Evolutionary conservation across 2,329 filamentous ascomycete species (phyloP).

Genomic region (Botryotinia calthae): DNA sequence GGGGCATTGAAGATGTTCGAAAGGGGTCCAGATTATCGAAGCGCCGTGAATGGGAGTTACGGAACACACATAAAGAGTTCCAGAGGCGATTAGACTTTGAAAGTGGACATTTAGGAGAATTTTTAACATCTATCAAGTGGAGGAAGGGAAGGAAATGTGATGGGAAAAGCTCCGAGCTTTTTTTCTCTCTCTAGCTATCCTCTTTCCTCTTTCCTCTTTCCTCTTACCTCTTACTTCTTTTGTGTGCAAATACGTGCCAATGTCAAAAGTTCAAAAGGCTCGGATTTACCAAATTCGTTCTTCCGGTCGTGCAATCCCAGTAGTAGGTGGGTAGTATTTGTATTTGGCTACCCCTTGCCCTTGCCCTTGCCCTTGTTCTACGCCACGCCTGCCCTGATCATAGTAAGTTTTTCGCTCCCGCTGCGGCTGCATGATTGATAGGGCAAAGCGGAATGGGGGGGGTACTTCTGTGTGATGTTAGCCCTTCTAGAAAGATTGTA

Average conservation of each 20-base stretch:
- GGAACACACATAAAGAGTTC: neutral
- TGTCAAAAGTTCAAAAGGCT: conserved; percentile 9
- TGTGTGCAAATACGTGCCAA: neutral
- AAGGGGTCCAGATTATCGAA: conserved; percentile 15
- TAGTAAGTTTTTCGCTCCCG: conserved; percentile 6
- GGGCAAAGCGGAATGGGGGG: neutral
- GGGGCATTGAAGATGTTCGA: conserved; percentile 1
- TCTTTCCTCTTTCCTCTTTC: neutral
- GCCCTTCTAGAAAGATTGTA: conserved; percentile 8
- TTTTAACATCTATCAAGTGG: neutral
- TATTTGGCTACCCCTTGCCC: neutral
- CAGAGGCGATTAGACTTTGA: conserved; percentile 11
- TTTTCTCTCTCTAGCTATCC: neutral
- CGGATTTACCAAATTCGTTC: conserved; percentile 14
- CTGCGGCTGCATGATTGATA: conserved; percentile 4
- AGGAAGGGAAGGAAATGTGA: neutral
- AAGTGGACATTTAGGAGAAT: conserved; percentile 14
- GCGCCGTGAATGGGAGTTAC: neutral
- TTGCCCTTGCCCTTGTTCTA: neutral
- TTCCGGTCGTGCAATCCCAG: conserved; percentile 8
- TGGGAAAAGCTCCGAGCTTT: neutral
- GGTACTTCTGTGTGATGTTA: neutral
- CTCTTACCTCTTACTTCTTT: neutral
- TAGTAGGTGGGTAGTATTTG: neutral
- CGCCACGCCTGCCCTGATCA: neutral